Evolutionary conservation across 2,329 filamentous ascomycete species (phyloP).

Genomic region (Pyrenophora seminiperda): DNA sequence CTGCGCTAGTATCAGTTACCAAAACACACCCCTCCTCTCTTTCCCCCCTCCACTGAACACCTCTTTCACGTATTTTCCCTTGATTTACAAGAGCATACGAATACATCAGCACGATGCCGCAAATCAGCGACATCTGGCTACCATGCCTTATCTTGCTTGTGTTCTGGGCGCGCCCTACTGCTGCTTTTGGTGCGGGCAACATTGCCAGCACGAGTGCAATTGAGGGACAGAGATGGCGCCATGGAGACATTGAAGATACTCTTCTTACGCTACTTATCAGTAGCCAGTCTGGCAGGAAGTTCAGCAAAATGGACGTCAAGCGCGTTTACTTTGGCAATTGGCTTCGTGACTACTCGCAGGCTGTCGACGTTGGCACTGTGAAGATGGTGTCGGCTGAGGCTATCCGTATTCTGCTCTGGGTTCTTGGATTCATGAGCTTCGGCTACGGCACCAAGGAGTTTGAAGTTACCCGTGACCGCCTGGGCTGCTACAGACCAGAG

Average conservation of each 20-base stretch:
- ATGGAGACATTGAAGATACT: conserved; percentile 84
- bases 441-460: conserved; percentile 84
- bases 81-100: conserved; percentile 8
- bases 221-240: conserved; percentile 76
- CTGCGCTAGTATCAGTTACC: conserved; percentile 7
- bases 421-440: conserved; percentile 88
- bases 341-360: conserved; percentile 92
- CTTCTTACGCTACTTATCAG: conserved; percentile 74
- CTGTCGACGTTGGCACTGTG: conserved; percentile 89
- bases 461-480: conserved; percentile 77
- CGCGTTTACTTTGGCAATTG: conserved; percentile 97
- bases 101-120: conserved; percentile 29
- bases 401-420: conserved; percentile 85
- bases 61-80: background rate
- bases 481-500: conserved; percentile 73
- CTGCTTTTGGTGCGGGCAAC: conserved; percentile 87
- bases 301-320: conserved; percentile 84
- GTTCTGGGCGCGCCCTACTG: conserved; percentile 69
- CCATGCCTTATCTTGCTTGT: conserved; percentile 59
- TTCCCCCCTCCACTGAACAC: background rate
- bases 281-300: conserved; percentile 74
- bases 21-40: background rate
- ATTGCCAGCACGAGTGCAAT: conserved; percentile 80
- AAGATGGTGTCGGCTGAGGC: conserved; percentile 90
- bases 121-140: conserved; percentile 44